phyloP scores from a whole-genome alignment of 768 basidiomycete species.

The Coprinopsis sp. region DNA sequence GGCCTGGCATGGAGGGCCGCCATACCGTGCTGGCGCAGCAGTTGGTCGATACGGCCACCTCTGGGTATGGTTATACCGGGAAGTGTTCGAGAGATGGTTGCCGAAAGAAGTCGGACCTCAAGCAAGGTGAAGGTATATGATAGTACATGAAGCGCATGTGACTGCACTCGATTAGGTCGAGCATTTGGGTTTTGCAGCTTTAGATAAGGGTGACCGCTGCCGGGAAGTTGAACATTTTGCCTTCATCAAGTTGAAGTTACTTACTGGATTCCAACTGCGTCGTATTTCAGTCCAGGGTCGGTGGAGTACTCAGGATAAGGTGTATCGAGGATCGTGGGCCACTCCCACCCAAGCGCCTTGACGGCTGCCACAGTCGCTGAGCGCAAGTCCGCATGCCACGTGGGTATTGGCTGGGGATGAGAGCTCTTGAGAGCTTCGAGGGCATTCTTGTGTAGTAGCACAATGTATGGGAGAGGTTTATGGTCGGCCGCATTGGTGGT shows the following conservation, averaged over 20 bases:
- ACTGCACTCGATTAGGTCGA: constrained; percentile 53
- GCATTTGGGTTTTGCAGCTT: constrained; percentile 41
- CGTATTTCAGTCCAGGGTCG: constrained; percentile 39
- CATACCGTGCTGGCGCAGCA: constrained; percentile 63
- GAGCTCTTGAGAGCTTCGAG: constrained; percentile 31
- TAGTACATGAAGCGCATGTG: constrained; percentile 61
- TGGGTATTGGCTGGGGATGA: constrained; percentile 13
- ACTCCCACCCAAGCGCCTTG: constrained; percentile 38
- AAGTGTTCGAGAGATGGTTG: constrained; percentile 18
- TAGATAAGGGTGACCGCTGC: constrained; percentile 51
- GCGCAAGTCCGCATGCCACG: constrained; percentile 9
- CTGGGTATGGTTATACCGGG: constrained; percentile 25
- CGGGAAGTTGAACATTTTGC: background rate
- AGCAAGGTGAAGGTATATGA: constrained; percentile 52
- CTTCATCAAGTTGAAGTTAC: constrained; percentile 15
- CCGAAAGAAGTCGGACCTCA: constrained; percentile 23
- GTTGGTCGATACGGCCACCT: constrained; percentile 51
- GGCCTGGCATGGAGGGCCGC: constrained; percentile 40
- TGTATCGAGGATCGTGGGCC: constrained; percentile 48
- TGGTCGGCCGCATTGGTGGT: constrained; percentile 12
- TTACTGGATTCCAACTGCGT: constrained; percentile 35
- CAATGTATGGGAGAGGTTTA: constrained; percentile 32
- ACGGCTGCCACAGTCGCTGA: constrained; percentile 25
- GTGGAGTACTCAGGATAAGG: constrained; percentile 36
- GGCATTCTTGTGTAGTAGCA: constrained; percentile 40